Base-by-base conservation (phyloP, 106 monocot genomes). In the Dioscorea alata region DNA sequence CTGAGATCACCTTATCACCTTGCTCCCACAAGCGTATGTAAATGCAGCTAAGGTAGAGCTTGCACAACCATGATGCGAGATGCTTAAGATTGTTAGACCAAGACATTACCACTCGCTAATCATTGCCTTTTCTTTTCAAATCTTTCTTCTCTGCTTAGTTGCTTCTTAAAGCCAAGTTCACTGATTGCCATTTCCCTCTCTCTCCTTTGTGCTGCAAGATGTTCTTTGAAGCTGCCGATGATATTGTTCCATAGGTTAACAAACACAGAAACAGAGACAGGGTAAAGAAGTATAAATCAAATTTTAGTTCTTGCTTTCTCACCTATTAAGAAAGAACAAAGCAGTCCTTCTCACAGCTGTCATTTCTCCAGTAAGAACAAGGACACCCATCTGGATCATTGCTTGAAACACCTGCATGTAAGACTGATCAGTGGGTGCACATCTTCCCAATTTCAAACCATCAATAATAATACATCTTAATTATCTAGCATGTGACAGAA, bases 371-470 rank as follows among this genome's bases (percentile, higher is more conserved):
- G 93, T 99, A 13, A 92, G 97, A 75, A 99, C 97, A 72, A 99
- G 90, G 51, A 99, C 97, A 64, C 97, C 97, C 97, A 99, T 99
- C 72, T 99, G 92, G 83, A 99, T 72, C 97, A 99, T 99, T 68
- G 97, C 71, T 74, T 92, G 82, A 73, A 99, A 78, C 18, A 99
- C 87, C 97, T 99, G 75, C 48, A 70, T 49, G 65, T 21, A 76
- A 34, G 34, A 34, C 4, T 34, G 4, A 4, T 34, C 7, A 4
- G 34, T 34, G 34, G 7, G 34, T 4, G 7, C 34, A 34, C 3
- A 34, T 34, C 34, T 34, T 34, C 34, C n/a, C n/a, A n/a, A n/a
- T n/a, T n/a, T n/a, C 34, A 34, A 34, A 34, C 34, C 34, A 34
- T 34, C n/a, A n/a, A n/a, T n/a, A n/a, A n/a, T n/a, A n/a, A n/a